phyloP scores from a whole-genome alignment of 306 rosid genomes.

The Ormosia semicastrata region DNA sequence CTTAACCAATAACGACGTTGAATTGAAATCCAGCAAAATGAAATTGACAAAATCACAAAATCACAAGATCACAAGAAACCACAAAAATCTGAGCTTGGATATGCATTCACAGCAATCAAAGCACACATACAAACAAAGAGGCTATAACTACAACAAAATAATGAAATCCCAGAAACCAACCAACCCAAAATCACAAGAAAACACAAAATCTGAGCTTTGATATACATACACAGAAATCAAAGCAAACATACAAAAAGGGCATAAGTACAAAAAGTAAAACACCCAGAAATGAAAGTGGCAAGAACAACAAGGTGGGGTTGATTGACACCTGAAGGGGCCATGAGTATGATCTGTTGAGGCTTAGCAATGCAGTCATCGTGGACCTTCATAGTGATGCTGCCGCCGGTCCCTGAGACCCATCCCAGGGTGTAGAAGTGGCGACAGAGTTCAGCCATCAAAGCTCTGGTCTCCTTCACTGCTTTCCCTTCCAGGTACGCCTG shows the following conservation, averaged over 20 bases:
- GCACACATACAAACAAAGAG: background rate
- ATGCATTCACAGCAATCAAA: background rate
- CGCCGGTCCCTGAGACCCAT: constrained; percentile 97
- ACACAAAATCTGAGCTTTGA: background rate
- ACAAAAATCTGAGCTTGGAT: too few species aligned
- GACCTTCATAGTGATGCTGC: constrained; percentile 85
- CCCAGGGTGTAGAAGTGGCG: constrained; percentile 90
- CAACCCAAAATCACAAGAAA: background rate
- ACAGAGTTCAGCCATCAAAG: constrained; percentile 78
- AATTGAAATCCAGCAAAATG: constrained; percentile 16
- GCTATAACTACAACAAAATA: background rate
- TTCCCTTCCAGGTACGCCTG: constrained; percentile 70
- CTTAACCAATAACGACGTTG: background rate
- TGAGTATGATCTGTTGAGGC: constrained; percentile 65
- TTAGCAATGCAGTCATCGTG: constrained; percentile 79
- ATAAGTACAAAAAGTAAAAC: background rate
- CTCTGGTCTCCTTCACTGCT: constrained; percentile 69
- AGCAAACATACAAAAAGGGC: background rate
- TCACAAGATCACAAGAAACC: background rate
- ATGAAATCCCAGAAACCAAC: constrained; percentile 22
- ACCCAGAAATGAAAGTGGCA: background rate
- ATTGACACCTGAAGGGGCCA: constrained; percentile 82
- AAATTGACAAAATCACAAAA: background rate
- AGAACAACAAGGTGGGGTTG: background rate
- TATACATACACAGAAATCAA: background rate